Conservation (phyloP, 2,329 filamentous ascomycete genomes). For the Diaporthe vexans region DNA sequence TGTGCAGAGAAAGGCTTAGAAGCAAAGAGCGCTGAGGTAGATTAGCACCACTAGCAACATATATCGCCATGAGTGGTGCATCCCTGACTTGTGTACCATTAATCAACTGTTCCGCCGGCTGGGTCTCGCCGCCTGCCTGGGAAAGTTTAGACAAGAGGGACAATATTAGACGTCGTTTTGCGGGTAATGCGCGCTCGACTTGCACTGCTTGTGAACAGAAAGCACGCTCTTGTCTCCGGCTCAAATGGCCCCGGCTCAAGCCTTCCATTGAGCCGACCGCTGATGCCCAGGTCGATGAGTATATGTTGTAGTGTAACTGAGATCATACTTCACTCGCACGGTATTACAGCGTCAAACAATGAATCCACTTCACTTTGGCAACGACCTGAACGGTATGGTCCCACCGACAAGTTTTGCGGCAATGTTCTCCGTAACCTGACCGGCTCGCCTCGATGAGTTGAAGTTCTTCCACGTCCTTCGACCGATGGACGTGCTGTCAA, state of each 20-base stretch:
- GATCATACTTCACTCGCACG: neutral
- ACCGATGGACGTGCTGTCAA: too few species aligned
- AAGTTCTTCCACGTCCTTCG: neutral
- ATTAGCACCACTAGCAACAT: constrained; percentile 34
- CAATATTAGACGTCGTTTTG: constrained; percentile 39
- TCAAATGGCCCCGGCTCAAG: neutral
- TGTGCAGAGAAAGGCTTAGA: constrained; percentile 39
- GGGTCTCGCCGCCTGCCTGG: constrained; percentile 19
- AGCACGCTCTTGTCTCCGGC: neutral
- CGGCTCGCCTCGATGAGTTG: neutral
- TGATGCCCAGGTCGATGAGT: neutral
- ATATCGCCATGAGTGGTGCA: constrained; percentile 30
- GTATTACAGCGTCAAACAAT: neutral
- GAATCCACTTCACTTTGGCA: neutral
- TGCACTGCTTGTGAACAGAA: constrained; percentile 26
- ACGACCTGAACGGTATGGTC: neutral
- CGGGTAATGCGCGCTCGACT: constrained; percentile 23
- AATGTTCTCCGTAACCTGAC: neutral
- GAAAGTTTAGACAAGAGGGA: constrained; percentile 37
- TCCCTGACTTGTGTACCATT: constrained; percentile 37
- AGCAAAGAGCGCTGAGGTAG: constrained; percentile 38
- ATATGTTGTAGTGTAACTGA: neutral
- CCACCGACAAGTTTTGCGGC: neutral
- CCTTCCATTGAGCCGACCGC: neutral
- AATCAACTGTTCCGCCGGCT: constrained; percentile 32